phyloP scores from a whole-genome alignment of 2,329 filamentous ascomycete genomes.

The Sporothrix globosa region DNA sequence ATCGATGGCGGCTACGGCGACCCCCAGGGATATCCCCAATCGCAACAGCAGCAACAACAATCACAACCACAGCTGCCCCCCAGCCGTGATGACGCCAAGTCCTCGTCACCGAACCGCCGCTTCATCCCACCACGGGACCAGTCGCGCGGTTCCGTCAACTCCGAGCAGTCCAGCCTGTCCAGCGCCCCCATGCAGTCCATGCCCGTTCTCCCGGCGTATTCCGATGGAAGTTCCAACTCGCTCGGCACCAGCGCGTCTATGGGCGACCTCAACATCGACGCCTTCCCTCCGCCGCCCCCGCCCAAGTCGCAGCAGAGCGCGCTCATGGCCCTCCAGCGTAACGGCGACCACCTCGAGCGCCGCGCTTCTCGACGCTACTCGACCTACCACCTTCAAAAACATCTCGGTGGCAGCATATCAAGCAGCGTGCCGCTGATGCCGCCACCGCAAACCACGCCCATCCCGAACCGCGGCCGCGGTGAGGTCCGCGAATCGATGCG shows the following conservation, averaged over 20 bases:
- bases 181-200: conserved; percentile 76
- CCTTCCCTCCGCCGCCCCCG: conserved; percentile 74
- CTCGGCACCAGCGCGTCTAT: conserved; percentile 51
- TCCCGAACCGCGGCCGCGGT: conserved; percentile 78
- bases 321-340: conserved; percentile 84
- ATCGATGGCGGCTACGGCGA: conserved; percentile 57
- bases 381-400: conserved; percentile 94
- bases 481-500: conserved; percentile 85
- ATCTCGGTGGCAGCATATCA: conserved; percentile 72
- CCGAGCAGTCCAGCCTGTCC: conserved; percentile 70
- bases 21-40: conserved; percentile 39
- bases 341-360: conserved; percentile 81
- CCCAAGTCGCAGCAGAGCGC: conserved; percentile 82
- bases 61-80: conserved; percentile 40
- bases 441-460: conserved; percentile 77
- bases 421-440: conserved; percentile 87
- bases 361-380: conserved; percentile 92
- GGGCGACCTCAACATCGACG: conserved; percentile 61
- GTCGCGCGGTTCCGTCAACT: conserved; percentile 54
- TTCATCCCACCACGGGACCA: conserved; percentile 55
- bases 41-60: conserved; percentile 39
- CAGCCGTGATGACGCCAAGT: conserved; percentile 39
- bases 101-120: conserved; percentile 54
- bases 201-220: conserved; percentile 73
- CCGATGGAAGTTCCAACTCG: conserved; percentile 58